Base-by-base conservation (phyloP, 2,329 filamentous ascomycete species). In the Colletotrichum ledebouriae region DNA sequence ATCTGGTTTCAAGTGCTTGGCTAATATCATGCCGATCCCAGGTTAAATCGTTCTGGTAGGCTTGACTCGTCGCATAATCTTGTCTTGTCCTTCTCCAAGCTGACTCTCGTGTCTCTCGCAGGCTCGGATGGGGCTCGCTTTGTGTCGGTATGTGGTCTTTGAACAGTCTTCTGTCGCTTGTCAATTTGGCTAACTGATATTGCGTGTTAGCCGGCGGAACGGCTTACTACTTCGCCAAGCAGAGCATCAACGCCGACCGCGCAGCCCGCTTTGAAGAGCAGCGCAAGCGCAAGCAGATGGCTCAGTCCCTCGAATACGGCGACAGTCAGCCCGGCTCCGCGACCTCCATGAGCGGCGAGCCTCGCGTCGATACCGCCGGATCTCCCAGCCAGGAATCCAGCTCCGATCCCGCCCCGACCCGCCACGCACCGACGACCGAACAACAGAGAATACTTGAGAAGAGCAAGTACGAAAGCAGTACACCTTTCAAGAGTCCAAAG, bases 191-290 rank as follows among this genome's bases (percentile, higher is more conserved):
- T 70, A 59, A 70, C 15, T 20, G 22, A 22, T 50, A 22, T 52
- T 63, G 34, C 20, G 42, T 61, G 34, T 60, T 76, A 94, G 94
- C 94, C 73, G 96, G 95, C 76, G 96, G 89, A 72, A 93, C 91
- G 71, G 94, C 95, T 75, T 99, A 98, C 85, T 94, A 93, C 84
- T 97, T 98, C 78, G 96, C 96, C 72, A 99, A 99, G 86, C 87
- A 89, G 77, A 91, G 90, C 79, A 97, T 99, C 86, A 97, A 98
- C 78, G 92, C 92, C 73, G 94, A 98, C 80, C 92, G 95, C 72
- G 86, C 88, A 70, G 84, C 88, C 69, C 89, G 93, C 75, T 88
- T 92, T 72, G 87, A 92, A 74, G 89, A 92, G 70, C 86, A 85
- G 67, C 85, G 87, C 63, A 82, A 88, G 73, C 90, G 91, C 82